phyloP scores from a whole-genome alignment of 2,329 filamentous ascomycete genomes.

The Cyclaneusma minus region DNA sequence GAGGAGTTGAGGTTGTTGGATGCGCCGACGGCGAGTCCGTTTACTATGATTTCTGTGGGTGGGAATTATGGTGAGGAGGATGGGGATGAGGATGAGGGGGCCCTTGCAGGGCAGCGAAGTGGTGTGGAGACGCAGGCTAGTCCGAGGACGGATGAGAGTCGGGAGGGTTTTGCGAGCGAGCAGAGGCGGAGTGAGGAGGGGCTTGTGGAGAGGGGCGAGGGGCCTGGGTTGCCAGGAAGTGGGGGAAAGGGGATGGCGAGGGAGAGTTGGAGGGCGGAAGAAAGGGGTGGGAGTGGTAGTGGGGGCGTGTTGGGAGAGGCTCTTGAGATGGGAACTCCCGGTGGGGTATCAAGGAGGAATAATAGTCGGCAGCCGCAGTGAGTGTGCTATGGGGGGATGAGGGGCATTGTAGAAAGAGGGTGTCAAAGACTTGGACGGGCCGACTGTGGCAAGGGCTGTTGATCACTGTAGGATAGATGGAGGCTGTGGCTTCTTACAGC shows the following conservation, averaged over 20 bases:
- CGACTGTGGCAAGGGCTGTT: too few relatives aligned
- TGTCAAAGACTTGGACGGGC: too few relatives aligned
- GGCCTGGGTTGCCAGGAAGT: constrained; percentile 5
- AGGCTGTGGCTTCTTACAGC: too few relatives aligned
- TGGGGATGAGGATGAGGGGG: constrained; percentile 1
- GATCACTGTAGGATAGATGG: too few relatives aligned
- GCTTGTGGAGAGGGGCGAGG: constrained; percentile 12
- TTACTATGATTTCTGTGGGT: constrained; percentile 63
- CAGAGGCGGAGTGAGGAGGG: constrained; percentile 11
- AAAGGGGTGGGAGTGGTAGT: constrained; percentile 7
- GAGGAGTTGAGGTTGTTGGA: constrained; percentile 51
- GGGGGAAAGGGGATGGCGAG: constrained; percentile 2
- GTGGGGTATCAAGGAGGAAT: constrained; percentile 11
- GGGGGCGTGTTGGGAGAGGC: constrained; percentile 7
- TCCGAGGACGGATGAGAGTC: constrained; percentile 1
- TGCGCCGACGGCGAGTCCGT: constrained; percentile 58
- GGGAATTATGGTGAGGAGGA: constrained; percentile 36
- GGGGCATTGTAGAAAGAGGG: too few relatives aligned
- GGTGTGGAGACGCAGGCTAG: constrained; percentile 7
- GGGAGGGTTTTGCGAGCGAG: constrained; percentile 4
- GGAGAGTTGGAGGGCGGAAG: background rate
- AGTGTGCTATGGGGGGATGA: too few relatives aligned
- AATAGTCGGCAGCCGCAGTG: constrained; percentile 12
- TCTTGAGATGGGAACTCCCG: constrained; percentile 16
- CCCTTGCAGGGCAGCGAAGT: constrained; percentile 1